Percentiles rank a stretch among this genome's conserved stretches.
Conservation (phyloP, 106 monocot species). For the Hemerocallis citrina region DNA sequence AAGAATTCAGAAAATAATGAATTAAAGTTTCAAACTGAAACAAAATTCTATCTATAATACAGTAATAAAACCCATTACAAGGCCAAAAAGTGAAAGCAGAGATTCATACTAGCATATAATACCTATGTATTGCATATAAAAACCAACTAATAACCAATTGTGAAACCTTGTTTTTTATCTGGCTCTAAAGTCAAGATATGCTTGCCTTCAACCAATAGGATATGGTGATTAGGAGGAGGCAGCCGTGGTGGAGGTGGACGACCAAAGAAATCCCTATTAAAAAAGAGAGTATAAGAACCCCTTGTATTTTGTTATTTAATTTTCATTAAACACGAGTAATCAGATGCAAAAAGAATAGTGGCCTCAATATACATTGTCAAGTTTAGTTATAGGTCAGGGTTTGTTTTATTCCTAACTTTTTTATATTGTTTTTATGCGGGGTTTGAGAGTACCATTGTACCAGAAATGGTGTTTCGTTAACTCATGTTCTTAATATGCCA, state of each 20-base stretch:
- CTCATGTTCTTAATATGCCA: neutral
- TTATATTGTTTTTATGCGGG: neutral
- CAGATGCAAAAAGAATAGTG: neutral
- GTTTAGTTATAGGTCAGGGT: no score
- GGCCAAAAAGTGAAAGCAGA: neutral
- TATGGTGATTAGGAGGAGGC: neutral
- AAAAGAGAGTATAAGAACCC: conserved; percentile 1
- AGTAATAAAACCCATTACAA: neutral
- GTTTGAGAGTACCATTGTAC: neutral
- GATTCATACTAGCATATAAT: no score
- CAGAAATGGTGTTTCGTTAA: neutral
- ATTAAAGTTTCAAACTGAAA: neutral
- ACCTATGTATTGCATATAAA: neutral
- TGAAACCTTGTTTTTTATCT: neutral
- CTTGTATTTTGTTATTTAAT: neutral
- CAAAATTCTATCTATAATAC: neutral
- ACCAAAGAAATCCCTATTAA: conserved; percentile 9
- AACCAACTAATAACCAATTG: neutral
- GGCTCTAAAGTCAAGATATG: neutral
- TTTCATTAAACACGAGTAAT: neutral
- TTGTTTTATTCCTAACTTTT: neutral
- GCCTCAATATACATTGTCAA: neutral
- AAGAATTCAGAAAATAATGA: neutral
- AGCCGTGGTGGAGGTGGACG: neutral
- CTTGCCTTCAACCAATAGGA: conserved; percentile 6